Percentiles rank a stretch among this genome's conserved stretches.
Evolutionary conservation across 192 early-diverging fungal species (phyloP).

Genomic region (Linnemannia hyalina): DNA sequence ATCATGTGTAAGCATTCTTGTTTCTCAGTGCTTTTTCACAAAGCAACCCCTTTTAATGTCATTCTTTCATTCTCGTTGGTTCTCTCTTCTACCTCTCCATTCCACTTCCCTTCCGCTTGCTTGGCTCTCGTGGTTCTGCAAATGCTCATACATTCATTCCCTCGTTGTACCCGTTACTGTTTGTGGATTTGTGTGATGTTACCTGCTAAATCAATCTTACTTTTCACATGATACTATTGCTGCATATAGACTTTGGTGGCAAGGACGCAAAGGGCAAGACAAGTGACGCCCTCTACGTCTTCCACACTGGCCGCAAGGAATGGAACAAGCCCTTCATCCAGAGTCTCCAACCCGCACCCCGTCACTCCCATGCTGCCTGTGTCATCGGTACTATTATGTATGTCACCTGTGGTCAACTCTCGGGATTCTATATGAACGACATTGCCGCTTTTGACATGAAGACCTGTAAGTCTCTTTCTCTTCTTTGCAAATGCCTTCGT

Average conservation of each 20-base stretch:
- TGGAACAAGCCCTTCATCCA: constrained; percentile 63
- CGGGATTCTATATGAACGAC: constrained; percentile 62
- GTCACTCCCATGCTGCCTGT: constrained; percentile 65
- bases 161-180: not conserved
- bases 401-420: constrained; percentile 62
- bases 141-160: not conserved
- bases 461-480: constrained; percentile 51
- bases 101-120: not conserved
- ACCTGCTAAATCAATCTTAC: not conserved
- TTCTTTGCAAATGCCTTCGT: not conserved
- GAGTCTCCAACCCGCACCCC: constrained; percentile 50
- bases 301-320: constrained; percentile 51
- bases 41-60: not conserved
- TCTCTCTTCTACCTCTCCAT: not conserved
- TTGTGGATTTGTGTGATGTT: not conserved
- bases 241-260: constrained; percentile 50
- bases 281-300: constrained; percentile 26
- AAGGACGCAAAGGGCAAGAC: constrained; percentile 43
- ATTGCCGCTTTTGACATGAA: constrained; percentile 63
- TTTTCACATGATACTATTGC: not conserved
- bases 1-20: constrained; percentile 53
- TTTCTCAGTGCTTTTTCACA: not conserved
- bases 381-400: constrained; percentile 62
- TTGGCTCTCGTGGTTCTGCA: not conserved
- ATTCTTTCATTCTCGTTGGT: not conserved